Percentiles rank a stretch among this genome's conserved stretches.
Evolutionary conservation across 108 stramenopile species (phyloP).

Genomic region (Cyclostephanos tholiformis): DNA sequence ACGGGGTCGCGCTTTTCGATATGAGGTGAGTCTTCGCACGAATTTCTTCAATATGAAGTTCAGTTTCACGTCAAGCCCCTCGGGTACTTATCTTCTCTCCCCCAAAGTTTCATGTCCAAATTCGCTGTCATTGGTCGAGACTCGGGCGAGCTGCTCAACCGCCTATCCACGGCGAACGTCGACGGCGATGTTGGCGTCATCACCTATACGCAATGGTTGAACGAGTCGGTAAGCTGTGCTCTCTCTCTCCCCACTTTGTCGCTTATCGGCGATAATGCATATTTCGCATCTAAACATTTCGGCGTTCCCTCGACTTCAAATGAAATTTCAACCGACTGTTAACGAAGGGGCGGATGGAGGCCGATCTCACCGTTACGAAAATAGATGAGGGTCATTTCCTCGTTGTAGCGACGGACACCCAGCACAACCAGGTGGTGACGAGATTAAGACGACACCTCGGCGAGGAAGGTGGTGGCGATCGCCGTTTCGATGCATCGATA

Average conservation of each 20-base stretch:
- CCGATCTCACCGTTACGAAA: slow-evolving; percentile 79
- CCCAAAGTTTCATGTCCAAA: slow-evolving; percentile 71
- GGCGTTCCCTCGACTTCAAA: background rate
- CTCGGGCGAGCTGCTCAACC: slow-evolving; percentile 66
- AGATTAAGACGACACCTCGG: slow-evolving; percentile 53
- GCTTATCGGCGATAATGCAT: background rate
- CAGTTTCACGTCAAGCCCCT: too few relatives aligned
- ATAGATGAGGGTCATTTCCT: slow-evolving; percentile 58
- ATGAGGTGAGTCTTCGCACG: slow-evolving; percentile 46
- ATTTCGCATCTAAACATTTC: background rate
- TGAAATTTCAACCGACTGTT: background rate
- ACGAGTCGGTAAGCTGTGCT: slow-evolving; percentile 25
- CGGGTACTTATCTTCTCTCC: too few relatives aligned
- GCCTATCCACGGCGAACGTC: slow-evolving; percentile 72
- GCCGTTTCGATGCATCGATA: slow-evolving; percentile 38
- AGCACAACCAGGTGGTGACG: slow-evolving; percentile 67
- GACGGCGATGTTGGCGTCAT: slow-evolving; percentile 47
- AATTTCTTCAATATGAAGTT: too few relatives aligned
- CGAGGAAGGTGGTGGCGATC: background rate
- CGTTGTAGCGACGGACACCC: slow-evolving; percentile 79
- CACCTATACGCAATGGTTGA: slow-evolving; percentile 80
- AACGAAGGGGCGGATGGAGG: slow-evolving; percentile 56
- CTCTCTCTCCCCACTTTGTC: too few relatives aligned
- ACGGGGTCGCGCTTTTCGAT: slow-evolving; percentile 72
- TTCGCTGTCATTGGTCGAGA: slow-evolving; percentile 68